Evolutionary conservation across 2,329 filamentous ascomycete species (phyloP), one percentile per base, ranked within the genome.

Genomic region (Aspergillus udagawae): DNA sequence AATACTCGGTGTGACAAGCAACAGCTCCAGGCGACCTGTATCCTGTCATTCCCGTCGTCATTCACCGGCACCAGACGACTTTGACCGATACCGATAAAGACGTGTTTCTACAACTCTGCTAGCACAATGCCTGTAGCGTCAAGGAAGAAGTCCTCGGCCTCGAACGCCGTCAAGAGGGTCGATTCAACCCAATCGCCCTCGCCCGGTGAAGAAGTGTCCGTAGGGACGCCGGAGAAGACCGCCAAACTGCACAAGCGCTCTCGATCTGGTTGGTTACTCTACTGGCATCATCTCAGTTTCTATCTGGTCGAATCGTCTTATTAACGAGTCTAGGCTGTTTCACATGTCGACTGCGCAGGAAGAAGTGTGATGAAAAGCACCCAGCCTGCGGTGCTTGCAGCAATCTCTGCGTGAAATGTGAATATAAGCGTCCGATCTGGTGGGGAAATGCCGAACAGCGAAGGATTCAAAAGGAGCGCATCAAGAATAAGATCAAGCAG

Each of bases 371-470:
- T 64, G 86, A 89, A 70, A 81, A 80, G 60, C 86, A 86, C 68
- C 80, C 83, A n/a, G 73, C 79, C 51, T 88, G 86, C 72, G 81
- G 79, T 66, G 84, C 86, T 58, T 89, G 86, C 76, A 81, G 78
- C 62, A 83, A 87, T 70, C 87, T 99, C 56, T 89, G 90, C 54
- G 83, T 99, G 56, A 82, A 83, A 69, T 99, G 94, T 80, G 92
- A 97, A 80, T 99, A 97, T 80, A 96, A 96, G 82, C 83, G 92
- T 71, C 94, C 94, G 41, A 86, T 90, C 78, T 99, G 94, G 94
- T 99, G 94, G 94, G 90, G 88, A 77, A 97, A 94, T 81, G 89
- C 90, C 70, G 92, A 96, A 62, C 86, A 89, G 70, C 84, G 94
- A 65, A 86, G 88, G 67, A 80, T 87, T 56, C 91, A 97, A 74